Evolutionary conservation across 164 flowering plant species (phyloP).

Genomic region (Chloranthus sessilifolius): DNA sequence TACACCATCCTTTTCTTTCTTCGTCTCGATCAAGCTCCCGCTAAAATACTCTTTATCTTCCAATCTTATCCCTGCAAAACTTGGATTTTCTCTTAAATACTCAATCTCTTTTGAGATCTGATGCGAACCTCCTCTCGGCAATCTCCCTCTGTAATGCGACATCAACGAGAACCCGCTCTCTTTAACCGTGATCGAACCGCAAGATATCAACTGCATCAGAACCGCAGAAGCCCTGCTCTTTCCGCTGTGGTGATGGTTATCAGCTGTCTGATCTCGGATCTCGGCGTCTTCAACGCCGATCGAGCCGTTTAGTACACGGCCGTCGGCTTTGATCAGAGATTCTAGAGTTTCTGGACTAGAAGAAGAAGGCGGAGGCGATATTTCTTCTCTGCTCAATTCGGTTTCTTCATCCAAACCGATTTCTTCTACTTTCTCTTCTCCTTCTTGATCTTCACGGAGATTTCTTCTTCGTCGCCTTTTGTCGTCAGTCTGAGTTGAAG

Average conservation of each 20-base stretch:
- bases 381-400: slow-evolving; percentile 65
- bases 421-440: slow-evolving; percentile 14
- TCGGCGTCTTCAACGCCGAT: slow-evolving; percentile 13
- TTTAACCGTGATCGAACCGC: slow-evolving; percentile 73
- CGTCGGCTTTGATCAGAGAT: slow-evolving; percentile 63
- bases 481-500: slow-evolving; percentile 84
- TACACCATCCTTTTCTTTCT: slow-evolving; percentile 24
- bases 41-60: slow-evolving; percentile 93
- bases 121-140: slow-evolving; percentile 24
- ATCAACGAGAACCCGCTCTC: slow-evolving; percentile 55
- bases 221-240: slow-evolving; percentile 63
- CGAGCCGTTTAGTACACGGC: slow-evolving; percentile 22
- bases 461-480: slow-evolving; percentile 30
- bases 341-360: slow-evolving; percentile 89
- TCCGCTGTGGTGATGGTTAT: slow-evolving; percentile 29
- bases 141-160: slow-evolving; percentile 40
- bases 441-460: slow-evolving; percentile 25
- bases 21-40: slow-evolving; percentile 83
- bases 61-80: slow-evolving; percentile 24
- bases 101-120: slow-evolving; percentile 12
- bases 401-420: slow-evolving; percentile 12
- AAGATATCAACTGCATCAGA: slow-evolving; percentile 80
- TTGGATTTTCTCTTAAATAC: slow-evolving; percentile 18
- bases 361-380: slow-evolving; percentile 87
- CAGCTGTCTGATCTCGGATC: slow-evolving; percentile 29